Conservation (phyloP, 192 early-diverging fungal genomes). For the Coemansia sp. region DNA sequence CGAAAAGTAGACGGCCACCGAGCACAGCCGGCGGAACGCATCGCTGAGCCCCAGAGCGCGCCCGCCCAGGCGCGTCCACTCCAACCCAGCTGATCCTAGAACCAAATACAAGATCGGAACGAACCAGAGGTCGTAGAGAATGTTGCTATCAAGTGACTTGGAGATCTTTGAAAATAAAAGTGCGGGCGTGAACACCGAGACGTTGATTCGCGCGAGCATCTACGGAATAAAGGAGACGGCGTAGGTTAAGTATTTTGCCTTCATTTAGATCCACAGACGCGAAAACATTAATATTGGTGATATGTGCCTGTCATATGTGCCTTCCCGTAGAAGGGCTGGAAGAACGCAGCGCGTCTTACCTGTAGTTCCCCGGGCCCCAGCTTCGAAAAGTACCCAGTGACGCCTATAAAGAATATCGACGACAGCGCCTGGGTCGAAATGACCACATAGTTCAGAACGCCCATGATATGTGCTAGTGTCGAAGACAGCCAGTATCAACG, state of each 20-base stretch:
- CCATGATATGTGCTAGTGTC: conserved; percentile 4
- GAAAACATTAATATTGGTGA: neutral
- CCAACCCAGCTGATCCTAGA: conserved; percentile 29
- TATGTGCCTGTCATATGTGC: neutral
- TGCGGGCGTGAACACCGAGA: conserved; percentile 71
- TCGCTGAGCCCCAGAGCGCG: conserved; percentile 40
- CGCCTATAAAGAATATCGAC: conserved; percentile 24
- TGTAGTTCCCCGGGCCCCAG: conserved; percentile 25
- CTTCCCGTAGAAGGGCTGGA: neutral
- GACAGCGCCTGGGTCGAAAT: conserved; percentile 34
- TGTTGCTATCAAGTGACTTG: conserved; percentile 60
- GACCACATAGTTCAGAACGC: conserved; percentile 16
- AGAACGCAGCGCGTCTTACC: conserved; percentile 2
- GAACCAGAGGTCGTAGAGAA: conserved; percentile 66
- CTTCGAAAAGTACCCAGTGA: conserved; percentile 21
- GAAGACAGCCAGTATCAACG: too few species aligned
- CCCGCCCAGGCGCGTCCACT: conserved; percentile 25
- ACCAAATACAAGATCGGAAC: conserved; percentile 58
- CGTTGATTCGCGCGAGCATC: conserved; percentile 56
- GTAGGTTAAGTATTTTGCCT: neutral
- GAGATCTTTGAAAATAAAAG: conserved; percentile 74
- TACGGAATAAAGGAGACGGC: neutral
- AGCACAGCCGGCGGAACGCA: conserved; percentile 63
- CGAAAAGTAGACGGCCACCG: conserved; percentile 64
- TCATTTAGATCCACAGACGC: neutral